phyloP scores from a whole-genome alignment of 2,329 filamentous ascomycete species.

The Phyllosticta citribraziliensis region DNA sequence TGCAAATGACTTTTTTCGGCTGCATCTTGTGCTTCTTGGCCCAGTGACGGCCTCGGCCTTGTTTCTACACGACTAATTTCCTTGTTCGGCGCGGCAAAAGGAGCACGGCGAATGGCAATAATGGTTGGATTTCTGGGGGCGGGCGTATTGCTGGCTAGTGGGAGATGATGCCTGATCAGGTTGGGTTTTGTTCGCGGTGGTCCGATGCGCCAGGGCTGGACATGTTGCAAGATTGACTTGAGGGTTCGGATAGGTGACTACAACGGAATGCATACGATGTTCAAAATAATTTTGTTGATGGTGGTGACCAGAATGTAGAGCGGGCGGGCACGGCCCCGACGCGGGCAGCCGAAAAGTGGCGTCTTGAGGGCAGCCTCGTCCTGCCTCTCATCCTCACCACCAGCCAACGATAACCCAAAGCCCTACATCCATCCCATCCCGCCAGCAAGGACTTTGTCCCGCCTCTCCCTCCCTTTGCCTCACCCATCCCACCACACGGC shows the following conservation, averaged over 20 bases:
- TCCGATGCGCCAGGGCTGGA: not conserved
- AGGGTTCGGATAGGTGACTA: not conserved
- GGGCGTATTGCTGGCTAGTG: not conserved
- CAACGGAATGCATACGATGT: not conserved
- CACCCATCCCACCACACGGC: not conserved
- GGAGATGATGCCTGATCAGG: not conserved
- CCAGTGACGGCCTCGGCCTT: not conserved
- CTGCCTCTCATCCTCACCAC: conserved; percentile 4
- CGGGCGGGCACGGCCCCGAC: conserved; percentile 1
- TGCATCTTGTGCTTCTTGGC: not conserved
- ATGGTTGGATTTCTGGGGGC: not conserved
- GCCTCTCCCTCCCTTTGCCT: not conserved
- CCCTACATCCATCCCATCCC: conserved; percentile 1
- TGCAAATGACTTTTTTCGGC: not conserved
- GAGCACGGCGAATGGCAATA: not conserved
- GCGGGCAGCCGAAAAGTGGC: not conserved
- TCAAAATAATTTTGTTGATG: not conserved
- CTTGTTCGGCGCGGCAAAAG: not conserved
- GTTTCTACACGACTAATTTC: not conserved
- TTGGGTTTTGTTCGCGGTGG: not conserved
- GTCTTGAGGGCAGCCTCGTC: not conserved
- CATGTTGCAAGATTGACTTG: not conserved
- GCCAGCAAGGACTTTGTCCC: conserved; percentile 4
- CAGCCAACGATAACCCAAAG: conserved; percentile 2
- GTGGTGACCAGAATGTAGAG: not conserved